Evolutionary conservation across 2,329 filamentous ascomycete genomes (phyloP), one percentile per base, ranked within the genome.

Genomic region (Ascosphaera apis): DNA sequence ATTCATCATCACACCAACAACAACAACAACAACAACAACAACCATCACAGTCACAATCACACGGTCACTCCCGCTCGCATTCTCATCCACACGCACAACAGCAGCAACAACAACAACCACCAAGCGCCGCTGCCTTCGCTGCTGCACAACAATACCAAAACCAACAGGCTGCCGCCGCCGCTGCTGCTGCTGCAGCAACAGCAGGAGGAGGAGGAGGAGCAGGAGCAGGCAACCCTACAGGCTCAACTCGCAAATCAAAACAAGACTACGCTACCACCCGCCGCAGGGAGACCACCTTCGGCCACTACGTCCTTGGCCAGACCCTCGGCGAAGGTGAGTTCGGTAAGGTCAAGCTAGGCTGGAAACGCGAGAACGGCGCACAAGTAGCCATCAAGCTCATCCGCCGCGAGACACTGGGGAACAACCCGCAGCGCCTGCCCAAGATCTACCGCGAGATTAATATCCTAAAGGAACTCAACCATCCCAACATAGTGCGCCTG

Each of bases 301-400:
- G 86, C 40, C 83, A 93, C 43, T 98, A 95, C 55, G 82, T 91
- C 41, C 67, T 98, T 3, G 88, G 88, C 25, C 86, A 92, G 54
- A 95, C 86, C 2, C 76, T 98, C 35, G 88, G 88, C 35, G 88
- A 98, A 61, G 88, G 88, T 42, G 88, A 98, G 56, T 98, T 98
- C 53, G 88, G 88, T 44, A 98, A 98, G 54, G 88, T 98, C 48
- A 95, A 93, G 57, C 72, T 95, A 50, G 88, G 88, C 17, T 98
- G 88, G 88, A 95, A 93, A 56, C 79, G 82, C 53, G 84, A 91
- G 55, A 84, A 83, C 40, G 84, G 76, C 43, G 78, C 91, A 35
- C 76, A 86, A 67, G 88, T 98, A 46, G 88, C 88, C 42, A 93
- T 98, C 63, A 98, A 98, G 58, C 72, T 93, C 44, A 95, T 98